phyloP scores from a whole-genome alignment of 306 rosid genomes.

The Luffa acutangula region DNA sequence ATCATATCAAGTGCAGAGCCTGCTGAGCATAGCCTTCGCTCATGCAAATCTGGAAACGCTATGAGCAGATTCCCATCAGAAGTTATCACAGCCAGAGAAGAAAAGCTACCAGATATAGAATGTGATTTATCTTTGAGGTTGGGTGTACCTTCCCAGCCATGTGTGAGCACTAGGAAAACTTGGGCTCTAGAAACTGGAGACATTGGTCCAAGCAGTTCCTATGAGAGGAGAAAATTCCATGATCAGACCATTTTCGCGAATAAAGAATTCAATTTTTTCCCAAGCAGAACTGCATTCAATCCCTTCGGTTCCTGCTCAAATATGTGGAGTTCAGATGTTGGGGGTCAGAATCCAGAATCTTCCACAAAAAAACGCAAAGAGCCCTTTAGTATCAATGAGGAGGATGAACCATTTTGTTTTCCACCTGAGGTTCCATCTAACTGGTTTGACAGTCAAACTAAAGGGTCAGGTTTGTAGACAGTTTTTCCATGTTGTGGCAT shows the following conservation, averaged over 20 bases:
- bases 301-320: conserved; percentile 34
- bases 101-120: conserved; percentile 30
- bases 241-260: conserved; percentile 32
- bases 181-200: conserved; percentile 42
- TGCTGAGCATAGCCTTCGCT: conserved; percentile 32
- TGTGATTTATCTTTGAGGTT: conserved; percentile 80
- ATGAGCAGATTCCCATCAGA: conserved; percentile 21
- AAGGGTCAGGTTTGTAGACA: conserved; percentile 69
- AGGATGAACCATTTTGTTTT: conserved; percentile 72
- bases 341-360: conserved; percentile 43
- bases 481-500: conserved; percentile 38
- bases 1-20: conserved; percentile 42
- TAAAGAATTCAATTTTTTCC: conserved; percentile 52
- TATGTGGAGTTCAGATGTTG: conserved; percentile 39
- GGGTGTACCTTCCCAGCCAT: conserved; percentile 45
- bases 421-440: conserved; percentile 60
- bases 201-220: conserved; percentile 41
- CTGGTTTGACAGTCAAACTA: conserved; percentile 37
- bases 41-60: conserved; percentile 29
- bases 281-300: conserved; percentile 37
- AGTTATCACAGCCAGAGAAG: conserved; percentile 26
- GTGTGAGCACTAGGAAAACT: conserved; percentile 32
- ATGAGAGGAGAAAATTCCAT: conserved; percentile 29
- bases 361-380: conserved; percentile 55
- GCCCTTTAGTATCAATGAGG: conserved; percentile 45